Conservation (phyloP, 2,329 filamentous ascomycete species). For the Fusarium mangiferae region DNA sequence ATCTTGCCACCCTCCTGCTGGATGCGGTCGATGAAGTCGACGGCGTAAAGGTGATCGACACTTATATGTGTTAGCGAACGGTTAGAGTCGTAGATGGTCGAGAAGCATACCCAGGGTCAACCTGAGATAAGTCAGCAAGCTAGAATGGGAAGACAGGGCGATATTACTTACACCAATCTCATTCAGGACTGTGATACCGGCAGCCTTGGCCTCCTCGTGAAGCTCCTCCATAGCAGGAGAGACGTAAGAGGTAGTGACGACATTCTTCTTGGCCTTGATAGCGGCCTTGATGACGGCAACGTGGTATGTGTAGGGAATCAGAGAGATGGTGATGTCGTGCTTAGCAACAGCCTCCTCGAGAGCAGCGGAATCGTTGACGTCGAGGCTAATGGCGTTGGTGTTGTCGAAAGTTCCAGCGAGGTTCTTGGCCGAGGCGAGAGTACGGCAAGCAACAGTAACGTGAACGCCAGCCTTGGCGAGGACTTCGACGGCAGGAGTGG, state of each 20-base stretch:
- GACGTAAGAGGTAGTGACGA: slow-evolving; percentile 94
- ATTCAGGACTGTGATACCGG: slow-evolving; percentile 97
- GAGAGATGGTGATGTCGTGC: slow-evolving; percentile 79
- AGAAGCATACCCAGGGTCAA: slow-evolving; percentile 39
- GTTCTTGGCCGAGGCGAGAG: slow-evolving; percentile 78
- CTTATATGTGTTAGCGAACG: not conserved
- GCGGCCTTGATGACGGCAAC: slow-evolving; percentile 91
- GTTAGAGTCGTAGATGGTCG: not conserved
- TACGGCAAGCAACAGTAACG: slow-evolving; percentile 83
- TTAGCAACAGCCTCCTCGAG: slow-evolving; percentile 84
- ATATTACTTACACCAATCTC: slow-evolving; percentile 77
- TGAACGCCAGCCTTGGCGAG: slow-evolving; percentile 68
- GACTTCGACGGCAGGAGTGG: slow-evolving; percentile 72
- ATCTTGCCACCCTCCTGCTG: slow-evolving; percentile 90
- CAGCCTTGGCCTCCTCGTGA: slow-evolving; percentile 82
- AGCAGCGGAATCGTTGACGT: slow-evolving; percentile 79
- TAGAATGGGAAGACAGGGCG: not conserved
- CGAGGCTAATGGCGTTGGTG: slow-evolving; percentile 81
- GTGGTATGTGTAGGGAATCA: slow-evolving; percentile 95
- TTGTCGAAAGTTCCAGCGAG: slow-evolving; percentile 78
- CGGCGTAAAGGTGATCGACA: slow-evolving; percentile 69
- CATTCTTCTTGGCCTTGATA: slow-evolving; percentile 93
- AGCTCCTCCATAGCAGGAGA: slow-evolving; percentile 93
- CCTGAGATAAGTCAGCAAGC: slow-evolving; percentile 2
- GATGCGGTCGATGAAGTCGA: slow-evolving; percentile 90